A percentile compares a stretch with the other conserved stretches of the same genome.
Evolutionary conservation across 345 rosid genomes (phyloP).

Genomic region (Eucalyptus caleyi): DNA sequence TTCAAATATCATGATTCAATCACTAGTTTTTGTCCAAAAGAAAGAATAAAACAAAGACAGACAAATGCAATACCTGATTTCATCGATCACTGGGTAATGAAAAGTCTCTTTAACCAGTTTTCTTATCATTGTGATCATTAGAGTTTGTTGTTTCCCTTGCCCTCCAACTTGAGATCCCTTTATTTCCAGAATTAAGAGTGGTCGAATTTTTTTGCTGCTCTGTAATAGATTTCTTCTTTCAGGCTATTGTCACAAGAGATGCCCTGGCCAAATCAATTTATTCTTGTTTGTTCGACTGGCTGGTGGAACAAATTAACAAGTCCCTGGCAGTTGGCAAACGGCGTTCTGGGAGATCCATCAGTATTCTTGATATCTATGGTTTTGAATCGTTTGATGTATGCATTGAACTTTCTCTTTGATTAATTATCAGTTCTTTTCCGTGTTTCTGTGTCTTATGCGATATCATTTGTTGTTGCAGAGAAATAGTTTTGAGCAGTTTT

Average conservation of each 20-base stretch:
- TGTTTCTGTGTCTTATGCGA: background rate
- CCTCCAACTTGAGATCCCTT: background rate
- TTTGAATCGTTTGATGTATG: constrained; percentile 97
- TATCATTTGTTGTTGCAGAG: constrained; percentile 41
- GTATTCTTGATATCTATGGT: constrained; percentile 99
- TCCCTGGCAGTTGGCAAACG: constrained; percentile 94
- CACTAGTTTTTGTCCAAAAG: background rate
- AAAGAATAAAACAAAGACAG: background rate
- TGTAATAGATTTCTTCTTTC: constrained; percentile 2
- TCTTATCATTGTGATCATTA: background rate
- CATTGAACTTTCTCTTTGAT: background rate
- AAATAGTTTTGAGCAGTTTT: constrained; percentile 98
- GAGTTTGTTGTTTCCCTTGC: background rate
- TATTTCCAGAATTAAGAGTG: background rate
- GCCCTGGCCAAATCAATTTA: constrained; percentile 95
- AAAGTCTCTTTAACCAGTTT: background rate
- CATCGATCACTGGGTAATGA: background rate
- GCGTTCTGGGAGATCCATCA: constrained; percentile 92
- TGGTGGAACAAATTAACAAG: constrained; percentile 89
- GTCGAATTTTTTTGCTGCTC: background rate
- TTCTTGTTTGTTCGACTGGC: constrained; percentile 91
- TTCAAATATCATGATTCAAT: background rate
- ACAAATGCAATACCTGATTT: background rate
- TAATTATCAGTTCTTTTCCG: background rate
- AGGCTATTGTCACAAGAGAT: constrained; percentile 34